Base-by-base conservation (phyloP, 805 yeast genomes). In the Cyberlindnera mrakii region DNA sequence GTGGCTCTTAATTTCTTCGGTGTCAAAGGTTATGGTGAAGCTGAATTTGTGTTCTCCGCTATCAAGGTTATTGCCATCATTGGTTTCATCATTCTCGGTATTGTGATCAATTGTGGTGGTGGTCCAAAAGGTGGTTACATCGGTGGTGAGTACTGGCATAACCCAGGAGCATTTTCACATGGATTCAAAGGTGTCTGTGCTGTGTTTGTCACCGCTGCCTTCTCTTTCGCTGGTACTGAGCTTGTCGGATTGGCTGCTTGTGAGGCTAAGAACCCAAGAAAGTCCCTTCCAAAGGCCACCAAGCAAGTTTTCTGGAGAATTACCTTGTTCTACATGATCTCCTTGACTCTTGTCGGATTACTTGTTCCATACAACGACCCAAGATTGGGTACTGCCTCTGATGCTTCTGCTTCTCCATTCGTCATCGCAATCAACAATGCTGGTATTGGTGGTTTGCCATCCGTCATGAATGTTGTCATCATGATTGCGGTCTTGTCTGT, bases 401-500 rank as follows among this genome's bases (percentile, higher is more conserved):
- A 75, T 50, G 82, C 82, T 38, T 63, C 78, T 23, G 85, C 89
- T 11, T 83, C 90, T n/a, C 91, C 93, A 15, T 84, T 83, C 54
- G 90, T 84, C 41, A 77, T 84, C 64, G 86, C 91, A 33, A 75
- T 82, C 43, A 67, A 60, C 30, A 68, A 71, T 38, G 84, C 83
- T 25, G 84, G 85, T 43, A 78, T 80, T 48, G 66, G 62, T 33
- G 81, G 74, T 6, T 65, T 79, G 49, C 75, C 80, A 54, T 81
- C 78, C 51, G 76, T 80, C 48, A 70, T 80, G 53, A 80, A 80
- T 54, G 85, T 75, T 10, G 75, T 72, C 41, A 76, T 80, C 51
- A 64, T 80, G 57, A 68, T 80, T 4, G 78, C 84, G 36, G 84
- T 83, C 11, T 66, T 68, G 54, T 69, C 74, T 17, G 67, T 70